These are phyloP conservation scores for Trametes meyenii DNA, from an alignment of 768 basidiomycete genomes.

Conservation along the genomic window DNA sequence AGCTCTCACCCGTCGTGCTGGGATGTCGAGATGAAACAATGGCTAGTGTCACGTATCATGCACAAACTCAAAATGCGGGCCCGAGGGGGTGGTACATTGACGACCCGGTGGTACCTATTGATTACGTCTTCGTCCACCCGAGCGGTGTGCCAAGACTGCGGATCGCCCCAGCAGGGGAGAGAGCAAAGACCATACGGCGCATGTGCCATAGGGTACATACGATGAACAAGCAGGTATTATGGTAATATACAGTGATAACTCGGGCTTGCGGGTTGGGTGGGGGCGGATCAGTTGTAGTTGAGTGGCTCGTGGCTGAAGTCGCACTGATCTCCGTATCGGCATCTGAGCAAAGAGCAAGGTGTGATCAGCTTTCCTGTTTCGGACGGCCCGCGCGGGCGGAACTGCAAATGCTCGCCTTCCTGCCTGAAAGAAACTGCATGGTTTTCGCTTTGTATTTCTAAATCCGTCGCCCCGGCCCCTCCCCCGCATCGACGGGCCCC, in stretches of 20 bases:
- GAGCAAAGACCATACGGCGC: neutral
- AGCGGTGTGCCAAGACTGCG: neutral
- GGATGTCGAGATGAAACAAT: neutral
- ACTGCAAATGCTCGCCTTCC: conserved; percentile 84
- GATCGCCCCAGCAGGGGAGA: neutral
- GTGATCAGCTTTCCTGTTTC: conserved; percentile 41
- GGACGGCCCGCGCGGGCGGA: conserved; percentile 25
- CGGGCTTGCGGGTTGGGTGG: neutral
- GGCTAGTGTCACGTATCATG: neutral
- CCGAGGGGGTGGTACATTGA: neutral
- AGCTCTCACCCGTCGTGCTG: neutral
- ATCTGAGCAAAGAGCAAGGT: conserved; percentile 56
- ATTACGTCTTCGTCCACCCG: conserved; percentile 11
- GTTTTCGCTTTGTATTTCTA: conserved; percentile 85
- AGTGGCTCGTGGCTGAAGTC: conserved; percentile 73
- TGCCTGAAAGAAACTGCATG: conserved; percentile 88
- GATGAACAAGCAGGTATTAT: conserved; percentile 11
- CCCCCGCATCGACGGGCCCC: conserved; percentile 58
- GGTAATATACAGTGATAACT: conserved; percentile 7
- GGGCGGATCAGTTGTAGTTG: conserved; percentile 11
- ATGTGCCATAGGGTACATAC: conserved; percentile 7
- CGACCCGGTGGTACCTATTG: neutral
- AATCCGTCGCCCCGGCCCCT: conserved; percentile 63
- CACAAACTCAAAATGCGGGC: neutral
- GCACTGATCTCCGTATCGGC: conserved; percentile 87